phyloP scores from a whole-genome alignment of 768 basidiomycete species.

The Boletus rubescentipes region DNA sequence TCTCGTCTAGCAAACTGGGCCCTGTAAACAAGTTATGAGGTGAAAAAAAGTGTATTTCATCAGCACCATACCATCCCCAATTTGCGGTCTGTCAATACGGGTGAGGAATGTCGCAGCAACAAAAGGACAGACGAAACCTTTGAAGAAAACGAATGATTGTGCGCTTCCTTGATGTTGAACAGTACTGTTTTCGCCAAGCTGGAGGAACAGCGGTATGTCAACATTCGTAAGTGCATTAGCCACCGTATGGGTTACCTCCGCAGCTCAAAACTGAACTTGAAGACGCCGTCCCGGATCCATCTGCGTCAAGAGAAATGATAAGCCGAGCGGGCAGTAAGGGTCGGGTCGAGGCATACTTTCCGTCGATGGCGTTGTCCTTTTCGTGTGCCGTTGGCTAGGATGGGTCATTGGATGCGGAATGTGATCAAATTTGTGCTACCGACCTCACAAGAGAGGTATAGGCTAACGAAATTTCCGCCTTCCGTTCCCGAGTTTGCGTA shows the following conservation, averaged over 20 bases:
- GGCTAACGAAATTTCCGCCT: slow-evolving; percentile 62
- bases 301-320: slow-evolving; percentile 34
- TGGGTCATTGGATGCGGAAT: slow-evolving; percentile 3
- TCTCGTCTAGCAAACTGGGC: slow-evolving; percentile 81
- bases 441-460: slow-evolving; percentile 84
- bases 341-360: slow-evolving; percentile 44
- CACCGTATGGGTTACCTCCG: slow-evolving; percentile 47
- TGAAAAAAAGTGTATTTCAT: not conserved
- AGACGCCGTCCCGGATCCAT: slow-evolving; percentile 85
- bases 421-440: slow-evolving; percentile 21
- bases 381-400: slow-evolving; percentile 74
- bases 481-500: slow-evolving; percentile 77
- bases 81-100: slow-evolving; percentile 60
- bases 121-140: slow-evolving; percentile 40
- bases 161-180: slow-evolving; percentile 73
- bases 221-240: not conserved
- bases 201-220: not conserved
- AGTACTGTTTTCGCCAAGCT: slow-evolving; percentile 49
- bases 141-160: slow-evolving; percentile 78
- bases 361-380: slow-evolving; percentile 61
- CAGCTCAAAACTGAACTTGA: slow-evolving; percentile 82
- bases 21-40: slow-evolving; percentile 38
- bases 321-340: not conserved
- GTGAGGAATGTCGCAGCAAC: slow-evolving; percentile 10
- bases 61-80: slow-evolving; percentile 71